Evolutionary conservation across 1,284 basidiomycete species (phyloP), one percentile per base, ranked within the genome.

Genomic region (Cryptococcus jaspeensis): DNA sequence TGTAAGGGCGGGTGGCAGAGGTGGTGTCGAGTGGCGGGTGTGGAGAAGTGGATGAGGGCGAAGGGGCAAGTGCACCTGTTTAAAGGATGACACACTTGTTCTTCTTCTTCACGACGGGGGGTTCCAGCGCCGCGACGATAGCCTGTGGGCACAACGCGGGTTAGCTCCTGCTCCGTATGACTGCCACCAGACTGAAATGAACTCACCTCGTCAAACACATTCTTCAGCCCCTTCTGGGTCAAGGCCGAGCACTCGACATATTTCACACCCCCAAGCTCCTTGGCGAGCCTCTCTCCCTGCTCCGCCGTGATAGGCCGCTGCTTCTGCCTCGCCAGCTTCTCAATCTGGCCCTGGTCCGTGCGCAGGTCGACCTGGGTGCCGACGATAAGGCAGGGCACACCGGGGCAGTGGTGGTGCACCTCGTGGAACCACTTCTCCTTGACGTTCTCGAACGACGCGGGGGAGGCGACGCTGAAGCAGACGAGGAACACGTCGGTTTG

Each of bases 381-480:
- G 55, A 99, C 95, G 72, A 99, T 97, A 70, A 99, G 86, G 83
- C 94, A 97, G 64, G 95, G 95, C 56, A 98, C 95, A 58, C 95
- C 95, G n/a, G 96, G 96, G 83, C 96, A 99, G 78, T 99, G 95
- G 79, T 99, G 95, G 78, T 94, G 93, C 51, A 99, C 95, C 81
- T 99, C 96, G 28, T 95, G 96, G 85, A 98, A 97, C 95, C 95
- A 99, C 79, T 99, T 99, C 81, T 99, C 95, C 84, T 96, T 98
- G 71, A 99, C 95, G 88, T 99, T 99, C 80, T 99, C 95, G 75
- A 97, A 99, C 52, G 93, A 97, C 39, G 96, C 94, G 5, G 95
- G 96, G 23, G 91, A 95, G 36, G 94, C 97, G 66, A 99, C 96
- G 73, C 91, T 95, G 83, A 98, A 99, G 81, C 95, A 99, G 67